phyloP scores from a whole-genome alignment of 2,329 filamentous ascomycete species.

The Esteya vermicola region DNA sequence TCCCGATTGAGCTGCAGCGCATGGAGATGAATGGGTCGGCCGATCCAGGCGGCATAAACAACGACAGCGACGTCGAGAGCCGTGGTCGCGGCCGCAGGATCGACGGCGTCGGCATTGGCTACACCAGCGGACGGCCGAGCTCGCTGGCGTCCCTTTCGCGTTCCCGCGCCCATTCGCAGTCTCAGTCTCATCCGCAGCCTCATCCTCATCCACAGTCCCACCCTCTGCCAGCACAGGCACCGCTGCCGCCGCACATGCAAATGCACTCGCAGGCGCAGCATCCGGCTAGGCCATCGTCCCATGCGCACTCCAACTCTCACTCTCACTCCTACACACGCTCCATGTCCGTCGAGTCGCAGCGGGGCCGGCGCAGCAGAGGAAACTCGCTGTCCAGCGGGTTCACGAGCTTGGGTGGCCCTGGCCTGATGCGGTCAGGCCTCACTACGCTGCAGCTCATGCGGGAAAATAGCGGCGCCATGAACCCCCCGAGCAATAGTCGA shows the following conservation, averaged over 20 bases:
- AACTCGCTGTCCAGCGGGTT: background rate
- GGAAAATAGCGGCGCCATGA: background rate
- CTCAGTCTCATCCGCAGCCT: too few relatives aligned
- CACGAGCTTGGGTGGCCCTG: background rate
- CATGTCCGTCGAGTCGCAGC: constrained; percentile 1
- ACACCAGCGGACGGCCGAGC: background rate
- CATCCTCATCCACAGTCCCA: too few relatives aligned
- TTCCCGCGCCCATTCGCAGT: too few relatives aligned
- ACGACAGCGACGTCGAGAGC: background rate
- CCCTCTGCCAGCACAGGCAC: too few relatives aligned
- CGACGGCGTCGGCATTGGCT: too few relatives aligned
- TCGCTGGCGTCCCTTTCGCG: background rate
- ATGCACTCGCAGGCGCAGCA: background rate
- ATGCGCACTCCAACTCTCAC: background rate
- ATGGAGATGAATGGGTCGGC: background rate
- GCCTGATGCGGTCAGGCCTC: constrained; percentile 6
- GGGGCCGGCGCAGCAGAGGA: background rate
- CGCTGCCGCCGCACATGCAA: too few relatives aligned
- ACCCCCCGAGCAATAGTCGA: background rate
- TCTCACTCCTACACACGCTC: constrained; percentile 1
- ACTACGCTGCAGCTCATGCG: constrained; percentile 6
- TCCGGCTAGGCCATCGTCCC: background rate
- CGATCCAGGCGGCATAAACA: background rate
- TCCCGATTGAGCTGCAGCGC: background rate
- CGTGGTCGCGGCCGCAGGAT: background rate